Conservation (phyloP, 2,329 filamentous ascomycete genomes). For the Trichothecium sympodiale region DNA sequence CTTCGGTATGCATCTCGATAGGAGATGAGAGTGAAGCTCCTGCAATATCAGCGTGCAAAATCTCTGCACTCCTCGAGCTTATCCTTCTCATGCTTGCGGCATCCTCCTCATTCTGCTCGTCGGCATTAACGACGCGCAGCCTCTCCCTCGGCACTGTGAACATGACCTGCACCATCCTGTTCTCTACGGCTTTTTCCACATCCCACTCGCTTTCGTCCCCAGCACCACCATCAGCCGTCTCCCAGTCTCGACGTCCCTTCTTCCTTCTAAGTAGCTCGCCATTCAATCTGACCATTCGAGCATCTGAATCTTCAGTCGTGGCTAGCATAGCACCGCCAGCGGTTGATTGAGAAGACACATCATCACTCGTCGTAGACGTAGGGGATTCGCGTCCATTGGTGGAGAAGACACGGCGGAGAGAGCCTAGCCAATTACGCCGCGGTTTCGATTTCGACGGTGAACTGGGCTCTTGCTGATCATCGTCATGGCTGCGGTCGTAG, state of each 20-base stretch:
- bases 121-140: constrained; percentile 81
- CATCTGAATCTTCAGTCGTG: constrained; percentile 6
- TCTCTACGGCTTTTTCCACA: constrained; percentile 61
- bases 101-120: constrained; percentile 24
- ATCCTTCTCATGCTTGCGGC: constrained; percentile 6
- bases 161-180: constrained; percentile 68
- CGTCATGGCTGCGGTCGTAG: constrained; percentile 15
- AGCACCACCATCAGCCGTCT: constrained; percentile 10
- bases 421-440: constrained; percentile 56
- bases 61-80: not conserved
- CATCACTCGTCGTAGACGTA: not conserved
- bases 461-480: constrained; percentile 28
- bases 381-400: constrained; percentile 25
- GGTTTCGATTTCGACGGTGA: constrained; percentile 48
- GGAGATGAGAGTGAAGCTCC: too few relatives aligned
- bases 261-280: constrained; percentile 41
- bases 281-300: constrained; percentile 29
- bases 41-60: too few relatives aligned
- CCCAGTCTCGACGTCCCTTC: constrained; percentile 45
- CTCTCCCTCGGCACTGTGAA: constrained; percentile 87
- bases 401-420: constrained; percentile 50
- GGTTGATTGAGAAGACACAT: constrained; percentile 1
- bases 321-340: not conserved
- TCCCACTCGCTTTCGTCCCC: constrained; percentile 61
- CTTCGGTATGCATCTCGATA: too few relatives aligned